Evolutionary conservation across 768 basidiomycete species (phyloP), one percentile per base, ranked within the genome.

Genomic region (Infundibulicybe gibba): DNA sequence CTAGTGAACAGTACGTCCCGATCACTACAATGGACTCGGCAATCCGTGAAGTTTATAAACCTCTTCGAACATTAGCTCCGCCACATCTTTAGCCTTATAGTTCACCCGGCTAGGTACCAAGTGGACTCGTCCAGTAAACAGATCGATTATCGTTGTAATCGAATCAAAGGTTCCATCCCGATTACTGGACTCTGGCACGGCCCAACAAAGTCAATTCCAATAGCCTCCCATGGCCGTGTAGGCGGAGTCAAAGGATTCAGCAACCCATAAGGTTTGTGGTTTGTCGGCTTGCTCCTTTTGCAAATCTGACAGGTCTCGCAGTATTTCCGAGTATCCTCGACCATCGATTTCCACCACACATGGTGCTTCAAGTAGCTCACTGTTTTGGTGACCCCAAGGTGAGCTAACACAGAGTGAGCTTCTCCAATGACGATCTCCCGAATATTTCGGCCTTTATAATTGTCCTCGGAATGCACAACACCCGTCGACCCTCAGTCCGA

Each of bases 391-490:
- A 55, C 15, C 4, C 74, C 68, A 0, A 75, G 44, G 43, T 75
- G 74, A 0, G 70, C 71, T 6, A 74, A 45, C 0, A 75, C 4
- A 0, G 64, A 67, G 37, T 75, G 73, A 0, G 70, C 70, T 30
- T 72, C 68, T 0, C 57, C 51, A 0, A 75, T 74, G 0, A 74
- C 19, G 0, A 64, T 49, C 42, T 73, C 70, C 0, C 63, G 46
- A 0, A 65, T 32, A 0, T 39, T 50, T 13, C 55, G 25, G 1
- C 49, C 55, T 5, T 48, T 13, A 58, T 25, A 0, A 39, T 19
- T 3, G 60, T 37, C 13, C 63, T 52, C 0, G 66, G 70, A 0
- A 72, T 57, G 49, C 63, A 67, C 0, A 69, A 37, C 0, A 47
- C n/a, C n/a, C n/a, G n/a, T n/a, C n/a, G n/a, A n/a, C n/a, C 5